Base-by-base conservation (phyloP, 2,329 filamentous ascomycete species). In the Aspergillus chevalieri region DNA sequence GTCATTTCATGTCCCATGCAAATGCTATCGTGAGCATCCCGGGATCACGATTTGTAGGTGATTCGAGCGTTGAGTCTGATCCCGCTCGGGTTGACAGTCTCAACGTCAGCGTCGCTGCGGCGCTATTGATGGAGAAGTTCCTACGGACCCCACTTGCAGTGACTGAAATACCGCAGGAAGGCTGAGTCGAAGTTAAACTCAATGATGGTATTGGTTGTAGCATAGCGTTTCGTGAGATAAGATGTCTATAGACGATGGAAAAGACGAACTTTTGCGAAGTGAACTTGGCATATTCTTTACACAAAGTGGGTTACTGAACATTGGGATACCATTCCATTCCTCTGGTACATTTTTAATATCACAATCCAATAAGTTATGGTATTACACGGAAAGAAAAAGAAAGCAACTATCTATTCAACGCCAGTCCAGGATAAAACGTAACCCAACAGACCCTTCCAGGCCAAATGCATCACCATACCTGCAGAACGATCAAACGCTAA, bases 91-190 rank as follows among this genome's bases (percentile, higher is more conserved):
- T 98, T 2, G 92, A 97, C 68, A 95, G 90, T 67, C 72, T 98
- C 66, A 97, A 98, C 65, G 93, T 97, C 36, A 89, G 88, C 63
- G 91, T 95, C 17, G 92, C 93, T 1, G 83, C 88, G 6, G 89
- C 83, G 1, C 73, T 97, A 44, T 71, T 97, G 46, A 71, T 71
- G 55, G 63, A 73, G 47, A 68, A 62, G 53, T 70, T 73, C 49
- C 56, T 72, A 46, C 65, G 63, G 3, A 56, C 61, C 22, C 67
- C 66, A n/a, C 52, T 69, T 26, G 56, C 57, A 26, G 46, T 66
- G 28, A 56, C 58, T 15, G 52, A 56, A 22, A 49, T 53, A 21
- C 47, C 47, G 9, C 55, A 54, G 44, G 64, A 62, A 43, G 44
- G 54, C 48, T 42, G 41, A 33, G 10, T 21, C 6, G n/a, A 45